Evolutionary conservation across 768 basidiomycete species (phyloP), one percentile per base, ranked within the genome.

Genomic region (Suillus sp.): DNA sequence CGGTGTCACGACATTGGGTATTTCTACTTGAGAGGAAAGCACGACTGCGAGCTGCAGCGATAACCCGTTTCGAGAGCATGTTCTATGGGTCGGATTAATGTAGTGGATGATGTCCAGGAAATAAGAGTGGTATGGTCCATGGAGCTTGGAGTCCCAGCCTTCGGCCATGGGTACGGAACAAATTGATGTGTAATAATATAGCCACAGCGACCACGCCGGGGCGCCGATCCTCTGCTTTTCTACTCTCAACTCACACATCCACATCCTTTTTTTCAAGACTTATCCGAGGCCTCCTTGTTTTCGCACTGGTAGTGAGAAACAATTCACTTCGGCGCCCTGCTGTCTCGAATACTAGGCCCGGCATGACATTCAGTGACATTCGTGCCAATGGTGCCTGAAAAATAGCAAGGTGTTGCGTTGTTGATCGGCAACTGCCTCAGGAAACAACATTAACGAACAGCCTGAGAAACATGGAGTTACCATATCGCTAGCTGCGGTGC

Each of bases 61-160:
- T 78, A 65, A 91, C 81, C 65, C 81, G 88, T 82, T 86, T 85
- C 69, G 90, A 90, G 40, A 91, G 81, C 89, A 92, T 92, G 30
- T 59, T 53, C 51, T 57, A 27, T 40, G 56, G 11, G 37, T 20
- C 3, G 11, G 14, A 51, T 30, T 51, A 27, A 30, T 57, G 27
- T 37, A 7, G 18, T 27, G 25, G 56, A 37, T 20, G 37, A 37
- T 37, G 55, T 18, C 37, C 20, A 57, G 25, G 40, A 40, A 57
- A 57, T 57, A 42, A 59, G 38, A 59, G 22, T 25, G 18, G 30
- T 35, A 62, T 53, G 20, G n/a, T 34, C 51, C 51, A 53, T 53
- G 30, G 32, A 53, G 11, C 48, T 27, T 30, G 48, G 16, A 25
- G 47, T 48, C 25, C 18, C 30, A 32, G n/a, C n/a, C n/a, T n/a